A percentile compares a stretch with the other conserved stretches of the same genome.
phyloP scores from a whole-genome alignment of 805 yeast genomes.

The Kodamaea hsintzibuensis region DNA sequence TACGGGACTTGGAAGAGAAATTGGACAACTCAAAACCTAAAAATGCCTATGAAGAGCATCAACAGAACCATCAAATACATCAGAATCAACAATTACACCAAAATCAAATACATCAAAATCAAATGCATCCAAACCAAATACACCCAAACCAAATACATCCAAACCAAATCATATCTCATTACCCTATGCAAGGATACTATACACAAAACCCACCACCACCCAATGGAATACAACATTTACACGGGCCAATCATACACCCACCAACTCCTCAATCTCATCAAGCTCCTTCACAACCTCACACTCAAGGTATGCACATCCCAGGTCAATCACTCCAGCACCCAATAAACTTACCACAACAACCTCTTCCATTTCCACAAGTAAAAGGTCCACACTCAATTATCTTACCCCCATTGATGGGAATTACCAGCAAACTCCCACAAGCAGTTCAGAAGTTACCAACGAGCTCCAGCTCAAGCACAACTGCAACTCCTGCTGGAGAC shows the following conservation, averaged over 20 bases:
- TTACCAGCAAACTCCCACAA: slow-evolving; percentile 8
- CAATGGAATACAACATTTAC: slow-evolving; percentile 1
- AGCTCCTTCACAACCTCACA: slow-evolving; percentile 4
- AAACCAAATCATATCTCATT: neutral
- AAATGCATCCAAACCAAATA: neutral
- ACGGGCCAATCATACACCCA: neutral
- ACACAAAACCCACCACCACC: neutral
- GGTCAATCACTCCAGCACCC: neutral
- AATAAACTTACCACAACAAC: slow-evolving; percentile 4
- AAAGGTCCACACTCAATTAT: slow-evolving; percentile 24
- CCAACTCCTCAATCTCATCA: slow-evolving; percentile 12
- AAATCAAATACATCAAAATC: neutral
- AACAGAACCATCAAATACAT: neutral
- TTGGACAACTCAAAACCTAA: slow-evolving; percentile 19
- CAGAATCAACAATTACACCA: neutral
- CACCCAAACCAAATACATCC: slow-evolving; percentile 3
- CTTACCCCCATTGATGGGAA: slow-evolving; percentile 30
- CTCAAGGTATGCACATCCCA: slow-evolving; percentile 8
- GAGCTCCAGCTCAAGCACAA: neutral
- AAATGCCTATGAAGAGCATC: neutral
- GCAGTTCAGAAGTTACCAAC: slow-evolving; percentile 1
- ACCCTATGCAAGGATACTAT: neutral
- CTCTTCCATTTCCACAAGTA: slow-evolving; percentile 15
- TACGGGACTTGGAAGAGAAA: slow-evolving; percentile 43
- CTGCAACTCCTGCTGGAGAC: neutral